Conservation (phyloP, 2,329 filamentous ascomycete species). For the Elsinoe necatrix region DNA sequence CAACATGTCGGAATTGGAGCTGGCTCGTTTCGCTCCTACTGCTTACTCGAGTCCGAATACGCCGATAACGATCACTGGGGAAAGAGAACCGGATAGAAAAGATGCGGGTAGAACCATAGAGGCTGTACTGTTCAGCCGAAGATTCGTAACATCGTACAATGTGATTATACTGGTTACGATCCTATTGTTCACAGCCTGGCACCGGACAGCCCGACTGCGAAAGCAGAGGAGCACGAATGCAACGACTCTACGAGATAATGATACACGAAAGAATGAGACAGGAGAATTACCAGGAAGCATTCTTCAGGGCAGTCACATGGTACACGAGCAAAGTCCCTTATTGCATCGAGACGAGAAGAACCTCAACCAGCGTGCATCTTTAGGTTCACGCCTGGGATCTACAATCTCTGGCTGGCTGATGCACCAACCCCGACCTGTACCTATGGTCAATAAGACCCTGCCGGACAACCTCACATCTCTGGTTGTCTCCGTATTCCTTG, state of each 20-base stretch:
- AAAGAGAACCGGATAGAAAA: not conserved
- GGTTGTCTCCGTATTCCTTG: constrained; percentile 44
- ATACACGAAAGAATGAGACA: constrained; percentile 10
- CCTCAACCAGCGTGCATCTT: not conserved
- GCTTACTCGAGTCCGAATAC: not conserved
- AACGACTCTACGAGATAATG: constrained; percentile 2
- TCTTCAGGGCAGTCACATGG: not conserved
- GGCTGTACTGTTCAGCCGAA: constrained; percentile 32
- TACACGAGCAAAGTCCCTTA: constrained; percentile 29
- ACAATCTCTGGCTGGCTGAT: constrained; percentile 32
- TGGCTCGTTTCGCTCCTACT: not conserved
- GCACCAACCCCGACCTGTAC: constrained; percentile 51
- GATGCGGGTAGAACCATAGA: constrained; percentile 25
- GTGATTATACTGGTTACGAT: constrained; percentile 32
- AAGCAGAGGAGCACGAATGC: constrained; percentile 16
- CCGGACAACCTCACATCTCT: constrained; percentile 51
- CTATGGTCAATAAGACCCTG: constrained; percentile 48
- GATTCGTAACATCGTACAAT: constrained; percentile 35
- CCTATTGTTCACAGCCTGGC: constrained; percentile 30
- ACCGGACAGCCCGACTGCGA: constrained; percentile 29
- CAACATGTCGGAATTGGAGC: not conserved
- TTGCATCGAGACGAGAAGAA: constrained; percentile 21
- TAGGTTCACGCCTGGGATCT: not conserved
- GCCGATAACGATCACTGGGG: not conserved
- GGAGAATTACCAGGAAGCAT: constrained; percentile 6